Evolutionary conservation across 1,284 basidiomycete genomes (phyloP).

Genomic region (Ganoderma lucidum): DNA sequence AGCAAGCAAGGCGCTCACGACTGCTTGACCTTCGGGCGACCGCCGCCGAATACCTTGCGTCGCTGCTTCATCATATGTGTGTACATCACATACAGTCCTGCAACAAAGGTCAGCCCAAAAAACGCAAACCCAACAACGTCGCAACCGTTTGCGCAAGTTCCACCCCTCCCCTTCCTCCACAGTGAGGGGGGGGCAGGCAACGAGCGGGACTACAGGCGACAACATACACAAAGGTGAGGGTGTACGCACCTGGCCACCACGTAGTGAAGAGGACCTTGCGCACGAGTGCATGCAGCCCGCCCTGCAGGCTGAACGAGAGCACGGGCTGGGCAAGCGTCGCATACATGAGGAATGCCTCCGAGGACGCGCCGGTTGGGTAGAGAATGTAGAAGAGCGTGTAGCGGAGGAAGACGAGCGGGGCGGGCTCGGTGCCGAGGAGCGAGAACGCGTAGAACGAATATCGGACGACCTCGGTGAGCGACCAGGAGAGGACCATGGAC

Average conservation of each 20-base stretch:
- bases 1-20: conserved; percentile 28
- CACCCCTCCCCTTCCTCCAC: no score
- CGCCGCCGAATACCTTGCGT: conserved; percentile 72
- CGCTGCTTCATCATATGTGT: conserved; percentile 90
- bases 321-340: conserved; percentile 65
- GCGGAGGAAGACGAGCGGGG: conserved; percentile 67
- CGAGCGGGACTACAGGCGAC: no score
- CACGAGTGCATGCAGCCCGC: conserved; percentile 56
- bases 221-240: conserved; percentile 22
- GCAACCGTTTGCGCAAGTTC: background rate
- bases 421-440: conserved; percentile 63
- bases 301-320: conserved; percentile 37
- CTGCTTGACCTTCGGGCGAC: conserved; percentile 43
- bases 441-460: conserved; percentile 90
- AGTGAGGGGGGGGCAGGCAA: no score
- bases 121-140: background rate
- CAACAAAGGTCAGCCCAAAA: conserved; percentile 16
- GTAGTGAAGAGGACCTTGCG: conserved; percentile 75
- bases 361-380: conserved; percentile 91
- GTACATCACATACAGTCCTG: conserved; percentile 88
- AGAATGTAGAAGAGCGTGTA: conserved; percentile 95
- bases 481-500: conserved; percentile 95
- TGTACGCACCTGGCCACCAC: conserved; percentile 89
- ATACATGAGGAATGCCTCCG: conserved; percentile 89
- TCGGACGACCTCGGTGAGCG: conserved; percentile 90